Percentiles rank a stretch among this genome's conserved stretches.
phyloP scores from a whole-genome alignment of 371 early-diverging fungal genomes.

The Mucor circinelloides region DNA sequence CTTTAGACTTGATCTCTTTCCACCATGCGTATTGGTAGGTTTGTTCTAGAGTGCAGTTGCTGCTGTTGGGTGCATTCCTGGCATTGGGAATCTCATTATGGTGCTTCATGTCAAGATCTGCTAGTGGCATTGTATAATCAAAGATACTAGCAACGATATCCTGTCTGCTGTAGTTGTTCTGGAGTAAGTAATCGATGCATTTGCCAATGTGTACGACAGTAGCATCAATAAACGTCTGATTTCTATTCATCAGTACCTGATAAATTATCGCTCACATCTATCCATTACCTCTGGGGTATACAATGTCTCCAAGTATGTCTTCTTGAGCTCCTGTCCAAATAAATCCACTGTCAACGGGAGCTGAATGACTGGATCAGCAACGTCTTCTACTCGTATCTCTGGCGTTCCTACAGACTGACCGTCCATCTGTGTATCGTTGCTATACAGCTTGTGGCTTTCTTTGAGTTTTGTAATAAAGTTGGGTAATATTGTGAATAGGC shows the following conservation, averaged over 20 bases:
- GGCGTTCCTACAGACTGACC: not conserved
- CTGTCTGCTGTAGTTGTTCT: constrained; percentile 4
- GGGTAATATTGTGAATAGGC: not conserved
- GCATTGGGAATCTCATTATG: not conserved
- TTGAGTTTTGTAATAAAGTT: not conserved
- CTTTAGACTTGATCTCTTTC: constrained; percentile 3
- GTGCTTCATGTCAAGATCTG: constrained; percentile 13
- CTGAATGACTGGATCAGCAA: not conserved
- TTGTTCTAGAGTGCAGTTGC: constrained; percentile 9
- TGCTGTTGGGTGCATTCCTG: not conserved
- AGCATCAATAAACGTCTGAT: constrained; percentile 2
- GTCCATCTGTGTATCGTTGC: not conserved
- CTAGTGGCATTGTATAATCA: constrained; percentile 6
- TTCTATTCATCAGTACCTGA: not conserved
- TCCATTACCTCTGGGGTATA: constrained; percentile 19
- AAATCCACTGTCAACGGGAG: constrained; percentile 10
- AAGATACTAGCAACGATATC: constrained; percentile 10
- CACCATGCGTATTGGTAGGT: constrained; percentile 16
- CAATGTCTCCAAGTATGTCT: constrained; percentile 17
- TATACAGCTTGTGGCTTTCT: not conserved
- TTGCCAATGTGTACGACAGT: constrained; percentile 2
- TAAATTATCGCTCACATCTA: not conserved
- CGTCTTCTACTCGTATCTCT: not conserved
- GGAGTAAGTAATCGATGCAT: constrained; percentile 8
- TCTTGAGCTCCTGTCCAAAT: constrained; percentile 14